A percentile compares a stretch with the other conserved stretches of the same genome.
phyloP scores from a whole-genome alignment of 768 basidiomycete genomes.

The Trametes sanguinea region DNA sequence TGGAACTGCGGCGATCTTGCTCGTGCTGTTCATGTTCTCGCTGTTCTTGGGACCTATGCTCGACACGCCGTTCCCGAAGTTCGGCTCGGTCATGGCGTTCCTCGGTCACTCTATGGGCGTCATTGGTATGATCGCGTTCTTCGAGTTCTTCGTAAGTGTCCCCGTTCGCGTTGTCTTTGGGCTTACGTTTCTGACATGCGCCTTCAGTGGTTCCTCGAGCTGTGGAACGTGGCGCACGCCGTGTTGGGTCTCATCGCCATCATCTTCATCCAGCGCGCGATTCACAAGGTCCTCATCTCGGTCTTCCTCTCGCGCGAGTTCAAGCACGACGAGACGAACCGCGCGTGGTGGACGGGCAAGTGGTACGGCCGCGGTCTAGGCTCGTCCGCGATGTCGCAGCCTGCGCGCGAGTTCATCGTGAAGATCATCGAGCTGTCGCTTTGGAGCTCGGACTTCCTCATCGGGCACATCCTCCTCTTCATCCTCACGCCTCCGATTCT shows the following conservation, averaged over 20 bases:
- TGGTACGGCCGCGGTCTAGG: slow-evolving; percentile 98
- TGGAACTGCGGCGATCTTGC: slow-evolving; percentile 89
- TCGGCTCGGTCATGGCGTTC: slow-evolving; percentile 91
- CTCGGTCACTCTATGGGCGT: slow-evolving; percentile 83
- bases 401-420: slow-evolving; percentile 94
- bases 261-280: slow-evolving; percentile 86
- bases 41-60: slow-evolving; percentile 92
- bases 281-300: slow-evolving; percentile 92
- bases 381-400: slow-evolving; percentile 91
- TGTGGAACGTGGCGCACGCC: slow-evolving; percentile 90
- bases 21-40: slow-evolving; percentile 88
- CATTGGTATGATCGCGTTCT: slow-evolving; percentile 89
- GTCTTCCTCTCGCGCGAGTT: slow-evolving; percentile 96
- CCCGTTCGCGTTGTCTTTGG: too few relatives aligned
- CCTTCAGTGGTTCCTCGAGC: slow-evolving; percentile 87
- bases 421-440: slow-evolving; percentile 96
- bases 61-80: slow-evolving; percentile 79
- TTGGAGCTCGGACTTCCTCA: slow-evolving; percentile 93
- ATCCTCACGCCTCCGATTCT: slow-evolving; percentile 86
- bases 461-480: slow-evolving; percentile 86
- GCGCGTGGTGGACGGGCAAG: slow-evolving; percentile 98
- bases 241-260: slow-evolving; percentile 92
- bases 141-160: slow-evolving; percentile 88
- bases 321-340: slow-evolving; percentile 98
- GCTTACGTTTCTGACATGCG: slow-evolving; percentile 16